These are phyloP conservation scores for Ilex asprella DNA, from an alignment of 257 asterid genomes.

Conservation along the genomic window DNA sequence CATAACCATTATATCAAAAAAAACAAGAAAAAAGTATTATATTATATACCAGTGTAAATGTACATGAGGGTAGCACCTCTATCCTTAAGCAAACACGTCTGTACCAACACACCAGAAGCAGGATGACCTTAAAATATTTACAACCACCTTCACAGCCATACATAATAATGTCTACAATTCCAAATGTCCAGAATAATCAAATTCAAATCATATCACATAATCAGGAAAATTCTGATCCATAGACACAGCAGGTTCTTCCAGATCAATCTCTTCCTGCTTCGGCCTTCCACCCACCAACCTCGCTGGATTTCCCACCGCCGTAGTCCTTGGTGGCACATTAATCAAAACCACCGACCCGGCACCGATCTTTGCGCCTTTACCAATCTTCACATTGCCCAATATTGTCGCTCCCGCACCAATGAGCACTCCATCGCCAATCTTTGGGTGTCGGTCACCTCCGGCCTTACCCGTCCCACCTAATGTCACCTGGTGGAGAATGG, in stretches of 20 bases:
- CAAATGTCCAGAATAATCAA: no score
- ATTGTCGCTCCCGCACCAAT: slow-evolving; percentile 73
- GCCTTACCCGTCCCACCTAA: slow-evolving; percentile 84
- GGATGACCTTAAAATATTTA: no score
- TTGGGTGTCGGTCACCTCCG: slow-evolving; percentile 74
- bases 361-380: slow-evolving; percentile 56
- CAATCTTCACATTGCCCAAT: slow-evolving; percentile 57
- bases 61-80: no score
- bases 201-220: slow-evolving; percentile 21
- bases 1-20: no score
- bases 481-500: slow-evolving; percentile 73
- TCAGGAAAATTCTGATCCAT: slow-evolving; percentile 33
- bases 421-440: slow-evolving; percentile 68
- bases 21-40: no score
- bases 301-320: slow-evolving; percentile 82
- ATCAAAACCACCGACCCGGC: slow-evolving; percentile 71
- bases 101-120: no score
- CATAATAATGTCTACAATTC: no score
- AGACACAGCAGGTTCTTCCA: slow-evolving; percentile 32
- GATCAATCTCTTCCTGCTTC: slow-evolving; percentile 24
- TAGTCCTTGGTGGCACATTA: slow-evolving; percentile 48
- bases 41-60: no score
- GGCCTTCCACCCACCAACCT: slow-evolving; percentile 40
- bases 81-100: no score
- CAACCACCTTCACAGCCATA: no score